These are phyloP conservation scores for Retiboletus flavoniger DNA, from an alignment of 1,284 basidiomycete species.

Conservation along the genomic window DNA sequence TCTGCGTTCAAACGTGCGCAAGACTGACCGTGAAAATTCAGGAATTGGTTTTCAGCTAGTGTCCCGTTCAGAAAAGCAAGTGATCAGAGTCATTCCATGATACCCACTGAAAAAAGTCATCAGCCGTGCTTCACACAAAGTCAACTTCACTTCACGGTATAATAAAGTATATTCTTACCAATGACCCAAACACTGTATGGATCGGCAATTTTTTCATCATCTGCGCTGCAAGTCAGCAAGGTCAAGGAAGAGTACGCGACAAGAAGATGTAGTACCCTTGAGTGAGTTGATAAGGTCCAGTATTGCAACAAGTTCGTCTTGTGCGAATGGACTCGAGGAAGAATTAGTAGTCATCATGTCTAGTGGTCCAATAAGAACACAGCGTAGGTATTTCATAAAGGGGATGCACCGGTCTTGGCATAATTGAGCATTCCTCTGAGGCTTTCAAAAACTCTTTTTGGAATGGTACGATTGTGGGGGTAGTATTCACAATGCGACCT, in stretches of 20 bases:
- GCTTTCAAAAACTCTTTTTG: slow-evolving; percentile 6
- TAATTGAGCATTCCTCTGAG: slow-evolving; percentile 25
- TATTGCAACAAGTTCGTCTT: slow-evolving; percentile 9
- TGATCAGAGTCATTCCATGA: not conserved
- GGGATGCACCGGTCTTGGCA: slow-evolving; percentile 15
- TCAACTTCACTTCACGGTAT: not conserved
- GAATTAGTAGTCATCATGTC: slow-evolving; percentile 22
- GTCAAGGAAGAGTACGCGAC: not conserved
- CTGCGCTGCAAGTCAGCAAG: slow-evolving; percentile 8
- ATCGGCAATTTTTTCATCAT: slow-evolving; percentile 3
- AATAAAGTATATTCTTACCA: slow-evolving; percentile 4
- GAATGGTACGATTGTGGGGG: slow-evolving; percentile 13
- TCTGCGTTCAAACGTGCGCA: slow-evolving; percentile 20
- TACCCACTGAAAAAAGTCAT: slow-evolving; percentile 19
- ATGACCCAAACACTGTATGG: slow-evolving; percentile 20
- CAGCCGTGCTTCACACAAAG: slow-evolving; percentile 11
- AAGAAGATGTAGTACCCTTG: slow-evolving; percentile 15
- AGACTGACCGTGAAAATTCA: slow-evolving; percentile 15
- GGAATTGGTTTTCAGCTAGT: slow-evolving; percentile 19
- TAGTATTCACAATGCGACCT: slow-evolving; percentile 26
- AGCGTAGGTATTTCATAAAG: not conserved
- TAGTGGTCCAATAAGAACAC: not conserved
- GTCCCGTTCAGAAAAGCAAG: not conserved
- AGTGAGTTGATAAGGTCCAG: slow-evolving; percentile 20
- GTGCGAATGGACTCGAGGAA: slow-evolving; percentile 21